These are phyloP conservation scores for Nematocida sp. DNA, from an alignment of 371 early-diverging fungal species.

Conservation along the genomic window DNA sequence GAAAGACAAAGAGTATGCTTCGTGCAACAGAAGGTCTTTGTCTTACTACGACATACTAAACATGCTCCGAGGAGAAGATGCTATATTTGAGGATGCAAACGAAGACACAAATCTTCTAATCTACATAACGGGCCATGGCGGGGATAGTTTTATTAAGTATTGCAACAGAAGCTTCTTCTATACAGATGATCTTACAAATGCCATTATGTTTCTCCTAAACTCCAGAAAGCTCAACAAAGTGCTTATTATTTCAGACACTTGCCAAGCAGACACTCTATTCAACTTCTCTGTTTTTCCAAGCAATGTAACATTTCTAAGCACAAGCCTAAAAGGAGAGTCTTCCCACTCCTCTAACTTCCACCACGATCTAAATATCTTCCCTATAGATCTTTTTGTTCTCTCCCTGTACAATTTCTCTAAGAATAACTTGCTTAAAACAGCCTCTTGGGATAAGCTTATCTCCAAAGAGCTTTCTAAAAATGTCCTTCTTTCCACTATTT, in stretches of 20 bases:
- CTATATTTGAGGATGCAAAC: slow-evolving; percentile 47
- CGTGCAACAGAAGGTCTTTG: slow-evolving; percentile 16
- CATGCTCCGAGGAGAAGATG: slow-evolving; percentile 55
- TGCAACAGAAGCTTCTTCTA: slow-evolving; percentile 56
- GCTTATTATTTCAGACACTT: slow-evolving; percentile 65
- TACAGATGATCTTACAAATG: slow-evolving; percentile 60
- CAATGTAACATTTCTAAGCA: slow-evolving; percentile 59
- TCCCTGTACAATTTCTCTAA: neutral
- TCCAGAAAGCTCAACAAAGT: slow-evolving; percentile 53
- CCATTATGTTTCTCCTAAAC: slow-evolving; percentile 31
- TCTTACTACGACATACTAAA: slow-evolving; percentile 55
- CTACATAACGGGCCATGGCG: slow-evolving; percentile 66
- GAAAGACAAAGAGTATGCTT: slow-evolving; percentile 31
- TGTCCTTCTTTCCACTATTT: slow-evolving; percentile 27
- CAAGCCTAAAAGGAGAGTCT: slow-evolving; percentile 55
- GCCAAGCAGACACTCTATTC: slow-evolving; percentile 63
- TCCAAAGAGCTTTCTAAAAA: neutral
- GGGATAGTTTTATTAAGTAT: slow-evolving; percentile 63
- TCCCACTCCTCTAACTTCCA: slow-evolving; percentile 53
- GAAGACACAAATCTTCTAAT: slow-evolving; percentile 60
- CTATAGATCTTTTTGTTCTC: slow-evolving; percentile 45
- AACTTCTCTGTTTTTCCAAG: slow-evolving; percentile 42
- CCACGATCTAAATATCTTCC: slow-evolving; percentile 28
- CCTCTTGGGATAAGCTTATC: neutral
- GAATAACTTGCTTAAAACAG: neutral